These are phyloP conservation scores for Mallotus repandus DNA, from an alignment of 441 rosid species.

Conservation along the genomic window DNA sequence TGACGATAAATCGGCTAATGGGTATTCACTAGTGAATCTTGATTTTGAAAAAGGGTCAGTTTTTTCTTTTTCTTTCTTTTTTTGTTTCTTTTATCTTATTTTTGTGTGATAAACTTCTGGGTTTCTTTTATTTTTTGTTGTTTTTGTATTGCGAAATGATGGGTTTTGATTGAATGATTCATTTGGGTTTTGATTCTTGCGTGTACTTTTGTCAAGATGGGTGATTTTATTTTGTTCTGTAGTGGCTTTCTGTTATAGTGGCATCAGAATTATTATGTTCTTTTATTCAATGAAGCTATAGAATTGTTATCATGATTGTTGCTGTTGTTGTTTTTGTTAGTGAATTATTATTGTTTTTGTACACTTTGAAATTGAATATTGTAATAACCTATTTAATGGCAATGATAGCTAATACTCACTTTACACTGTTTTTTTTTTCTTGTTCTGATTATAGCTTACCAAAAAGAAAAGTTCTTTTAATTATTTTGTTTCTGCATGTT, in stretches of 20 bases:
- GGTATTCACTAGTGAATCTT: conserved; percentile 11
- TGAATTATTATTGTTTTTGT: neutral
- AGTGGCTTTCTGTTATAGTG: conserved; percentile 22
- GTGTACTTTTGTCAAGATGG: conserved; percentile 22
- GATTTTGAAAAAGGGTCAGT: conserved; percentile 18
- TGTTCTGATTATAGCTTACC: conserved; percentile 29
- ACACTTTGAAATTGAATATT: neutral
- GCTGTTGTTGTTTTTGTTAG: neutral
- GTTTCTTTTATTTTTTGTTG: neutral
- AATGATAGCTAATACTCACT: conserved; percentile 13
- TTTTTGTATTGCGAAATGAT: no score
- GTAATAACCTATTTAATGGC: neutral
- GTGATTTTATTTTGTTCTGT: conserved; percentile 2
- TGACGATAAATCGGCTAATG: conserved; percentile 2
- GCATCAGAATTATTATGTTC: conserved; percentile 20
- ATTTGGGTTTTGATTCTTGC: conserved; percentile 25
- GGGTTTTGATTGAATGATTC: conserved; percentile 12
- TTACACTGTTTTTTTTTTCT: conserved; percentile 20
- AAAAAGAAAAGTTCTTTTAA: conserved; percentile 19
- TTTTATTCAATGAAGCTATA: neutral
- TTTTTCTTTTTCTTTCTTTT: neutral
- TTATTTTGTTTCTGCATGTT: conserved; percentile 37
- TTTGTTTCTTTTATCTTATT: neutral
- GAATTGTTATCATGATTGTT: conserved; percentile 14
- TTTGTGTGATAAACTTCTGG: conserved; percentile 18